Evolutionary conservation across 2,329 filamentous ascomycete genomes (phyloP), one percentile per base, ranked within the genome.

Genomic region (Parastagonospora nodorum): DNA sequence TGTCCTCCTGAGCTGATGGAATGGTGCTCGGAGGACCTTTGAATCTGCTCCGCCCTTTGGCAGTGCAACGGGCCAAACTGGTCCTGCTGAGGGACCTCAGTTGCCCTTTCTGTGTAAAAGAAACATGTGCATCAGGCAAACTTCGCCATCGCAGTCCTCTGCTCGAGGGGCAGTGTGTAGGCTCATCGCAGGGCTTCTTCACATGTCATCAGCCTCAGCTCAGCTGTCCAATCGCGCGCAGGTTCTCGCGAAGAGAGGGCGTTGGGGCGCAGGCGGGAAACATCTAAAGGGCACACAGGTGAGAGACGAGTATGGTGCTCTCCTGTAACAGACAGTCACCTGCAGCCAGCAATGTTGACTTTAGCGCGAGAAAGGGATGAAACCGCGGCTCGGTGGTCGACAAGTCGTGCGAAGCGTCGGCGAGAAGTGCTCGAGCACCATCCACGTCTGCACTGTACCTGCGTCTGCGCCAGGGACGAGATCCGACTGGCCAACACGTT

Each of bases 301-400:
- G 45, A 48, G 44, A 48, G 51, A 57, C 49, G 45, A 48, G 43
- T 47, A 47, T 24, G 19, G 19, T 36, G 45, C 38, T 46, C 46
- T 53, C 48, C 45, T 43, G 56, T 60, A 46, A 61, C 51, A 52
- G 41, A 48, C 48, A 38, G 46, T 60, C 49, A 51, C 36, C 45
- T 45, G 37, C 51, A 46, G 38, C 35, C 41, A 40, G 43, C 38
- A 42, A 50, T 42, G 19, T 24, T 24, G 19, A 24, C 27, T 50
- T 37, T 48, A 36, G 42, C 49, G 37, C 45, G 42, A 27, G 44
- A 55, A 57, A 53, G 57, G 58, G 59, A 55, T 68, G 61, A 67
- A 64, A 67, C 63, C 47, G 47, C 46, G 55, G 56, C 55, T 50
- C 49, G 45, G 42, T 60, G 61, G 55, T 56, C 50, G 58, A 58